These are phyloP conservation scores for Stagonosporopsis vannaccii DNA, from an alignment of 2,329 filamentous ascomycete genomes.

Conservation along the genomic window DNA sequence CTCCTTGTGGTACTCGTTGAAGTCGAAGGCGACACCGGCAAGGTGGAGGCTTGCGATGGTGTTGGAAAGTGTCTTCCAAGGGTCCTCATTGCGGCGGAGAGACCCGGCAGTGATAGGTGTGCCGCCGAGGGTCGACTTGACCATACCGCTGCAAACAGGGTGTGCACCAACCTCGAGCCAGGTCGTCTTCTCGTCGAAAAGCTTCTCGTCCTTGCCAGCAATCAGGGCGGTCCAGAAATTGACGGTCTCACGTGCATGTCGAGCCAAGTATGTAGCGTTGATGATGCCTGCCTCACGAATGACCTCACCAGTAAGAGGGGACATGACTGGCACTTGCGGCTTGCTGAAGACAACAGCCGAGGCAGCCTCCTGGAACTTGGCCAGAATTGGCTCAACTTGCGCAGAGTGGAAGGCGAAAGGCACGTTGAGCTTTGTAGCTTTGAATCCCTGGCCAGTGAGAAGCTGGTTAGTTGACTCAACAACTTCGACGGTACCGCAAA, in stretches of 20 bases:
- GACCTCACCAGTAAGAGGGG: constrained; percentile 69
- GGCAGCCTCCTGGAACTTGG: constrained; percentile 65
- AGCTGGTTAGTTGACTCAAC: constrained; percentile 62
- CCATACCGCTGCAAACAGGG: constrained; percentile 72
- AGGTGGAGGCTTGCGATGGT: constrained; percentile 67
- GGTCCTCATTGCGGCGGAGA: constrained; percentile 67
- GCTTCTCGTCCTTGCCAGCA: constrained; percentile 63
- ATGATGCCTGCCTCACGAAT: constrained; percentile 65
- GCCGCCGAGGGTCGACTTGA: constrained; percentile 68
- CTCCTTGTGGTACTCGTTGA: constrained; percentile 72
- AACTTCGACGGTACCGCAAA: constrained; percentile 69
- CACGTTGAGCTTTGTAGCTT: constrained; percentile 68
- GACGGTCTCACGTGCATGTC: constrained; percentile 72
- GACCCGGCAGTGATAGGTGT: constrained; percentile 65
- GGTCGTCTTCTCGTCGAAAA: constrained; percentile 70
- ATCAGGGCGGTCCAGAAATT: constrained; percentile 71
- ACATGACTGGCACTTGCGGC: constrained; percentile 70
- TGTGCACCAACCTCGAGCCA: constrained; percentile 80
- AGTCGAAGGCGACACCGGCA: constrained; percentile 70
- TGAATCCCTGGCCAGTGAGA: constrained; percentile 63
- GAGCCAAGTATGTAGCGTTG: constrained; percentile 68
- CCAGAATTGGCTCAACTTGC: constrained; percentile 69
- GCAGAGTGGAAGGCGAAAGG: constrained; percentile 73
- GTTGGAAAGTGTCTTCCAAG: constrained; percentile 69
- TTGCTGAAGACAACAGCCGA: constrained; percentile 63